Evolutionary conservation across 1,284 basidiomycete genomes (phyloP).

Genomic region (Exobasidium rhododendri): DNA sequence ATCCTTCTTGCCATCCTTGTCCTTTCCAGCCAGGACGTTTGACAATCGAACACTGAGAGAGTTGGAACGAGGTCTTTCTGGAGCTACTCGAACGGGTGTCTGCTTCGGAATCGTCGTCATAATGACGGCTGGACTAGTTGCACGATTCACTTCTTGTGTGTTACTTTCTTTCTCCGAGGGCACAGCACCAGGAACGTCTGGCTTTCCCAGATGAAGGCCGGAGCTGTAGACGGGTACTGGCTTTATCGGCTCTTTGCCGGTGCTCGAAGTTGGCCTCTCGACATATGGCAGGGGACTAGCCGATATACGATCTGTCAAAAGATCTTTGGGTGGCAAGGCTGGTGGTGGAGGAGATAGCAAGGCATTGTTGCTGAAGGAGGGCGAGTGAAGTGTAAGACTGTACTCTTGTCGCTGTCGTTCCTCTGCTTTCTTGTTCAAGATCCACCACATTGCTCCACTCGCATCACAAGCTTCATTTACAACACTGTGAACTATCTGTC

Average conservation of each 20-base stretch:
- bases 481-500: constrained; percentile 90
- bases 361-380: not conserved
- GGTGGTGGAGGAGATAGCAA: constrained; percentile 1
- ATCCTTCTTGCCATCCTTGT: not conserved
- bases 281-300: not conserved
- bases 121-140: not conserved
- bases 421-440: constrained; percentile 76
- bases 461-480: constrained; percentile 87
- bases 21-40: constrained; percentile 14
- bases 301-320: not conserved
- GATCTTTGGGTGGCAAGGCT: constrained; percentile 15
- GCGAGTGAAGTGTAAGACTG: constrained; percentile 22
- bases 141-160: not conserved
- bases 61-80: constrained; percentile 30
- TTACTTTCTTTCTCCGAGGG: not conserved
- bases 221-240: not conserved
- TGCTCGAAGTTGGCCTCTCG: not conserved
- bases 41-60: constrained; percentile 24
- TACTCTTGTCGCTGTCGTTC: constrained; percentile 58
- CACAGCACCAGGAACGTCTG: not conserved
- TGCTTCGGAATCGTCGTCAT: not conserved
- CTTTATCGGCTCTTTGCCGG: not conserved
- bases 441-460: constrained; percentile 92
- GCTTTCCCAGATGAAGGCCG: not conserved
- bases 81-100: not conserved